A percentile compares a stretch with the other conserved stretches of the same genome.
phyloP scores from a whole-genome alignment of 169 alveolate species.

The Amoebophrya sp. region DNA sequence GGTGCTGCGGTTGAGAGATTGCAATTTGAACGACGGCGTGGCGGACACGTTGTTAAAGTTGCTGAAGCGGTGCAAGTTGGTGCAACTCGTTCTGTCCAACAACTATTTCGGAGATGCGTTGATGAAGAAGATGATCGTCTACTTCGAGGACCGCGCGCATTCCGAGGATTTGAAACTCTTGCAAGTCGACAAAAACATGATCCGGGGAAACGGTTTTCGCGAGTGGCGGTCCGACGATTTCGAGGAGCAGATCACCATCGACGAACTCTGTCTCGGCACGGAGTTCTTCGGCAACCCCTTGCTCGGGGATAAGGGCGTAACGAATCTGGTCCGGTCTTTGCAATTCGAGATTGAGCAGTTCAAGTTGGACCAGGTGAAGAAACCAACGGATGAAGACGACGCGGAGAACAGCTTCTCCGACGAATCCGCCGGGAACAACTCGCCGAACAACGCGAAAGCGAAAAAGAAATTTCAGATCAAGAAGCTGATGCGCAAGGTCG shows the following conservation, averaged over 20 bases:
- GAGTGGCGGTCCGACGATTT: not conserved
- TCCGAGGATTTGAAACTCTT: not conserved
- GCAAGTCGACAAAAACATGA: not conserved
- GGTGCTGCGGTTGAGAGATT: not conserved
- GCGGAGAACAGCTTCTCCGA: not conserved
- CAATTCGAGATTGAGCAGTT: slow-evolving; percentile 10
- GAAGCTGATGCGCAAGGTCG: not conserved
- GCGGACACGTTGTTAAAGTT: not conserved
- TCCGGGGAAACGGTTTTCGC: not conserved
- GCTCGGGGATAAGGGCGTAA: not conserved
- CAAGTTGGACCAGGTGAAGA: not conserved
- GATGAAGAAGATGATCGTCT: not conserved
- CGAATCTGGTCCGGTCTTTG: not conserved
- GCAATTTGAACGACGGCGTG: slow-evolving; percentile 18
- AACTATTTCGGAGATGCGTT: not conserved
- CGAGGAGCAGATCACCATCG: slow-evolving; percentile 10
- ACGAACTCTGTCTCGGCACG: not conserved
- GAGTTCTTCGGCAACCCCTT: not conserved
- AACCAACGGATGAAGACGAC: not conserved
- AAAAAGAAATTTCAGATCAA: not conserved
- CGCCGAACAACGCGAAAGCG: not conserved
- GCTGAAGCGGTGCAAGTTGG: not conserved
- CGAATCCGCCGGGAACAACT: not conserved
- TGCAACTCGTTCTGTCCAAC: not conserved
- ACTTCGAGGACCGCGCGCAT: not conserved